phyloP scores from a whole-genome alignment of 805 yeast genomes.

The Schizosaccharomyces octosporus region DNA sequence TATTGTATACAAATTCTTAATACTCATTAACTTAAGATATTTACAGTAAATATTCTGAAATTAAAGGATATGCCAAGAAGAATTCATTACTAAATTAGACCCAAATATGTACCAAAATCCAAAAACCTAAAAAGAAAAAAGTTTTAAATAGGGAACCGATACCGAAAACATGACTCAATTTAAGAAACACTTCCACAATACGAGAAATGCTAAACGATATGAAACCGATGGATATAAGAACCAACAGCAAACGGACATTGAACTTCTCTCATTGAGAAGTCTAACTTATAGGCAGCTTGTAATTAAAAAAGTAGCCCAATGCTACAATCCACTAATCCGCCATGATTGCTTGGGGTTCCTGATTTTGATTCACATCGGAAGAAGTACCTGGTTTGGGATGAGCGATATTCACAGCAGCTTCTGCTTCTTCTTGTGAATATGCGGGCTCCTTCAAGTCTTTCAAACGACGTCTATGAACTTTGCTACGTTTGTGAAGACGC shows the following conservation, averaged over 20 bases:
- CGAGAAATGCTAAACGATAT: too few relatives aligned
- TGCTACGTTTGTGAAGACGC: conserved; percentile 45
- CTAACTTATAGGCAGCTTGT: not conserved
- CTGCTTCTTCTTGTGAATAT: conserved; percentile 67
- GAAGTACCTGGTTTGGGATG: not conserved
- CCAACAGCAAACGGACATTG: not conserved
- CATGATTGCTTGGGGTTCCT: not conserved
- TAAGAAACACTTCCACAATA: too few relatives aligned
- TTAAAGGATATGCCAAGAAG: too few relatives aligned
- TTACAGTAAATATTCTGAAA: too few relatives aligned
- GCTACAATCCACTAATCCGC: not conserved
- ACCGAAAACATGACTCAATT: too few relatives aligned
- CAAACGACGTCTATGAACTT: conserved; percentile 50
- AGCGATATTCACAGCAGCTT: conserved; percentile 55
- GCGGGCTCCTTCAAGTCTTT: conserved; percentile 50
- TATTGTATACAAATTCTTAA: too few relatives aligned
- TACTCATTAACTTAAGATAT: too few relatives aligned
- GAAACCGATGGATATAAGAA: too few relatives aligned
- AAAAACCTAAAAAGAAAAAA: too few relatives aligned
- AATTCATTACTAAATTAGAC: too few relatives aligned
- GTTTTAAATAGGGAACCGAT: too few relatives aligned
- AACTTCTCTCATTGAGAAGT: not conserved
- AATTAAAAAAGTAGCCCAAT: not conserved
- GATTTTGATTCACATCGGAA: not conserved
- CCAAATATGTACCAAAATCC: too few relatives aligned